A percentile compares a stretch with the other conserved stretches of the same genome.
phyloP scores from a whole-genome alignment of 176 grass and related monocot species.

The Microstegium vimineum region DNA sequence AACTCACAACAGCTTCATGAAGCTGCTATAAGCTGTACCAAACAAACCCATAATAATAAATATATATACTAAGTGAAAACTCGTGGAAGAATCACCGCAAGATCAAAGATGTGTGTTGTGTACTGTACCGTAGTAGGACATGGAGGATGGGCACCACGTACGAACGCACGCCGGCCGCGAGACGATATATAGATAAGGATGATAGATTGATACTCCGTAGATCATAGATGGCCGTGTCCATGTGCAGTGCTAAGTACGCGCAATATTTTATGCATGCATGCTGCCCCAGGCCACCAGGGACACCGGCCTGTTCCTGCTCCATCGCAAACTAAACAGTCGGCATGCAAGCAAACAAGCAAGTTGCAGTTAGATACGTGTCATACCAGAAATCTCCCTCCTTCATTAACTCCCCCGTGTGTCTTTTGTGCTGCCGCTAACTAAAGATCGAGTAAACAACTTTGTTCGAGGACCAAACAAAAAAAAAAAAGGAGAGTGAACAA shows the following conservation, averaged over 20 bases:
- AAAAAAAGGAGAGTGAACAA: not conserved
- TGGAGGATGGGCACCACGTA: no score
- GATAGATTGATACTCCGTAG: no score
- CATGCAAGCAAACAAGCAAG: not conserved
- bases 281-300: no score
- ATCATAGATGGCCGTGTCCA: not conserved
- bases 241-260: no score
- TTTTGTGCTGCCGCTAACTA: not conserved
- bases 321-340: conserved; percentile 9
- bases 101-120: no score
- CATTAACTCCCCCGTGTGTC: not conserved
- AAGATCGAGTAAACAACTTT: not conserved
- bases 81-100: conserved; percentile 31
- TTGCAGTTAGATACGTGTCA: not conserved
- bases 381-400: not conserved
- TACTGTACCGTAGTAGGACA: no score
- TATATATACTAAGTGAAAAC: conserved; percentile 7
- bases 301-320: not conserved
- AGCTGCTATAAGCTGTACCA: no score
- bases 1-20: no score
- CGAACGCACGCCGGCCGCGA: no score
- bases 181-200: no score
- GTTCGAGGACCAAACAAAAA: not conserved
- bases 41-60: no score
- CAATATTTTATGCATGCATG: no score